These are phyloP conservation scores for Porogramme epimiltina DNA, from an alignment of 1,284 basidiomycete species.

Conservation along the genomic window DNA sequence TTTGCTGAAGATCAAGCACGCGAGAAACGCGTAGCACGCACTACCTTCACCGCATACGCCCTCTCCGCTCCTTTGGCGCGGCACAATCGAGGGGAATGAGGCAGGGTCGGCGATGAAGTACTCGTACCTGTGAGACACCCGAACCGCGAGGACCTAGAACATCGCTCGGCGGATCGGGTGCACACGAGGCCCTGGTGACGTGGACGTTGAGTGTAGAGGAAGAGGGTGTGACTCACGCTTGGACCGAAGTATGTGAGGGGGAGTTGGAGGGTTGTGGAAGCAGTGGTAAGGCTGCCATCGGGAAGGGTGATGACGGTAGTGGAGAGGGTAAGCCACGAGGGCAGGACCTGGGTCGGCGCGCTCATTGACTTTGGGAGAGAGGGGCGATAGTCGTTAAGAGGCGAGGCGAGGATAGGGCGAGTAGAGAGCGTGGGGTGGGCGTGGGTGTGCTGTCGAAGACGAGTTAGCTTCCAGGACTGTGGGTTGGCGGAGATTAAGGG, in stretches of 20 bases:
- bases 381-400: conserved; percentile 13
- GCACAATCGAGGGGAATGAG: no score
- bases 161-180: neutral
- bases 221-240: conserved; percentile 51
- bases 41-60: no score
- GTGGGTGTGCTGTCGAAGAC: conserved; percentile 13
- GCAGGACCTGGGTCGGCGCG: conserved; percentile 59
- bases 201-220: neutral
- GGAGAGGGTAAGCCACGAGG: conserved; percentile 65
- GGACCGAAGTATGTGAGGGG: conserved; percentile 77
- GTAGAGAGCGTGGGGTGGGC: conserved; percentile 34
- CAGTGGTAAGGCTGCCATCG: conserved; percentile 50
- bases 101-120: no score
- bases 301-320: conserved; percentile 50
- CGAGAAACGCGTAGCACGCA: no score
- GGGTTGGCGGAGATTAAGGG: neutral
- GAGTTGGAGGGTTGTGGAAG: conserved; percentile 53
- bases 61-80: no score
- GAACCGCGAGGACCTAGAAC: no score
- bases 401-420: conserved; percentile 21
- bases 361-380: conserved; percentile 43
- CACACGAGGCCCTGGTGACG: no score
- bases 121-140: no score
- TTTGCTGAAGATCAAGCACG: no score
- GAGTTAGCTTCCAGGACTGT: conserved; percentile 9